Base-by-base conservation (phyloP, 352 stramenopile species). In the Globisporangium okanoganense region DNA sequence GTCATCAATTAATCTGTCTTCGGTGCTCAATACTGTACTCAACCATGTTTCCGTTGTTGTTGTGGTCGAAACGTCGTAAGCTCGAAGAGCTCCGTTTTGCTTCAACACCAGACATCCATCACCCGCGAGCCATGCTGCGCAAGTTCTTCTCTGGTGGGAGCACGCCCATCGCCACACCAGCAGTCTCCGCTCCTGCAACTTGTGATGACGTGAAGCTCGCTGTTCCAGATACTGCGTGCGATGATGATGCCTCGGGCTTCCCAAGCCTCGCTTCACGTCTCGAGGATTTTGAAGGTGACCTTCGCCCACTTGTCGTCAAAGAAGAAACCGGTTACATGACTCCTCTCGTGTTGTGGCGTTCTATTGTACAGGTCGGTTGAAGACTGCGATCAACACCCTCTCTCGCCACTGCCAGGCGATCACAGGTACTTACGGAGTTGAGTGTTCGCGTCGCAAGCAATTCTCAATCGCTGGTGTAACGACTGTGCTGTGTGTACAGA, bases 391-490 rank as follows among this genome's bases (percentile, higher is more conserved):
- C 60, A 82, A 73, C 55, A 66, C 73, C 38, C 61, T 85, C 6
- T 80, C 77, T 27, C 76, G 75, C 24, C 78, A 88, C 49, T 82
- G 75, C 51, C 69, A 87, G 58, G 76, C 73, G 22, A 79, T 86
- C 61, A 72, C 68, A 55, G 78, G 78, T 40, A 40, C 8, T n/a
- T 12, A 71, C n/a, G 25, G 20, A 41, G 3, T 29, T 16, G 43
- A 49, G 5, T 10, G 3, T 14, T 4, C 20, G 7, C 13, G 16
- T 6, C 24, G 14, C 6, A 48, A 29, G 6, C 22, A 6, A 20
- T 33, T 31, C 6, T 51, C 0, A 18, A 14, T 50, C 24, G 4
- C n/a, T 31, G 0, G 35, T 52, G 40, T 22, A 3, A 16, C 5
- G n/a, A 0, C 0, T 31, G 20, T 38, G n/a, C n/a, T n/a, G n/a